Evolutionary conservation across 371 early-diverging fungal species (phyloP), one percentile per base, ranked within the genome.

Genomic region (Mucor irregularis): DNA sequence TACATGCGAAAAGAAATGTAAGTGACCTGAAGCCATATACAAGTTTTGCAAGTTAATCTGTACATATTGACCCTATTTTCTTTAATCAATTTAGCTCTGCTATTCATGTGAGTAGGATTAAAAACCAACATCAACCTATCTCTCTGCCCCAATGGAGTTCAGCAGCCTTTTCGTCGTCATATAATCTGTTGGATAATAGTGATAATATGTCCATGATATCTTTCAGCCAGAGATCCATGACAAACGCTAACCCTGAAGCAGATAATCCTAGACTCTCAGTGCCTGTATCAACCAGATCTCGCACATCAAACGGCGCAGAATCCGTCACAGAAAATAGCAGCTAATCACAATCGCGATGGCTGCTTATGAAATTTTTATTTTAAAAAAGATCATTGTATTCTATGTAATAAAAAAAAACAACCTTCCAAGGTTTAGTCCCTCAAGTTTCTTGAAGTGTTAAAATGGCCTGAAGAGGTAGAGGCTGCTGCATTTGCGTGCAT

Each of bases 51-150:
- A n/a, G n/a, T n/a, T n/a, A n/a, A n/a, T n/a, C n/a, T n/a, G n/a
- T n/a, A n/a, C n/a, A n/a, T n/a, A n/a, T n/a, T n/a, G n/a, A n/a
- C n/a, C n/a, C n/a, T n/a, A n/a, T n/a, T n/a, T n/a, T n/a, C n/a
- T n/a, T n/a, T n/a, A n/a, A n/a, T n/a, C n/a, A n/a, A n/a, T n/a
- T n/a, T 51, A 63, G 58, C 11, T 44, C 59, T 13, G 58, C 59
- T 26, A 53, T 58, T 10, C 47, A 57, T 25, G 53, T 62, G 0
- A 39, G 29, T 24, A 52, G 58, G 19, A 57, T 62, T n/a, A 62
- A 62, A 22, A 58, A 62, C 24, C 63, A 75, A 26, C 70, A 68
- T 21, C 72, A 75, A 22, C 70, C 76, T 8, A 48, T 72, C 19
- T 33, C 33, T 17, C 28, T 75, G 16, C 74, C 71, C n/a, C 59